Conservation (phyloP, 441 rosid species). For the Aleurites moluccanus region DNA sequence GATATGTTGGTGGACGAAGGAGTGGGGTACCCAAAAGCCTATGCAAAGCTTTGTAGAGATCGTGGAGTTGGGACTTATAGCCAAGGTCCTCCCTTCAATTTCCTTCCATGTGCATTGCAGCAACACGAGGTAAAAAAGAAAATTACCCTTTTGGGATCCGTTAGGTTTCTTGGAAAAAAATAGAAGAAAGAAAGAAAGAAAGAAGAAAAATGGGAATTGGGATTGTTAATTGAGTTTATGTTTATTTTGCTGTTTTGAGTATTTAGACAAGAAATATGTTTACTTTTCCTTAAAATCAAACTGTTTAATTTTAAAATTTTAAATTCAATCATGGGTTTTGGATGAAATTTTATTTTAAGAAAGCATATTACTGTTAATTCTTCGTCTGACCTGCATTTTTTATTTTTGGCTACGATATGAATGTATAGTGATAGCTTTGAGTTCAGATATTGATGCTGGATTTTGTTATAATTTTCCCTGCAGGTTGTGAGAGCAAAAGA, state of each 20-base stretch:
- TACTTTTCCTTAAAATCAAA: background rate
- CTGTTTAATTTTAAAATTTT: background rate
- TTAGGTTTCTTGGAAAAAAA: background rate
- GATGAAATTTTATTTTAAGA: background rate
- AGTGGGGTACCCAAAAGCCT: conserved; percentile 77
- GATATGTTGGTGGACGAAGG: conserved; percentile 62
- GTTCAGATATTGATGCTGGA: background rate
- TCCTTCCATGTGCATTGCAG: conserved; percentile 57
- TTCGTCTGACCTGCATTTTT: background rate
- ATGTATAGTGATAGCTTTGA: background rate
- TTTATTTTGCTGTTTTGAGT: background rate
- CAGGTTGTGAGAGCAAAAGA: conserved; percentile 54
- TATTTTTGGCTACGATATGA: background rate
- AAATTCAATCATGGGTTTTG: background rate
- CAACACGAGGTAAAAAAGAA: conserved; percentile 51
- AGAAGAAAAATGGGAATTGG: background rate
- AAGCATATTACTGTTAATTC: background rate
- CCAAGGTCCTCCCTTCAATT: conserved; percentile 76
- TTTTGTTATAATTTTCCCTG: conserved; percentile 21
- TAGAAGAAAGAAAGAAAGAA: background rate
- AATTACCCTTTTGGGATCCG: background rate
- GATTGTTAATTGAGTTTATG: background rate
- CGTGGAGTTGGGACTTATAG: conserved; percentile 34
- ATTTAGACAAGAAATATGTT: background rate
- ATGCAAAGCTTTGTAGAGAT: conserved; percentile 64